Evolutionary conservation across 208 protist species (phyloP), one percentile per base, ranked within the genome.

Genomic region (Balamuthia mandrillaris): DNA sequence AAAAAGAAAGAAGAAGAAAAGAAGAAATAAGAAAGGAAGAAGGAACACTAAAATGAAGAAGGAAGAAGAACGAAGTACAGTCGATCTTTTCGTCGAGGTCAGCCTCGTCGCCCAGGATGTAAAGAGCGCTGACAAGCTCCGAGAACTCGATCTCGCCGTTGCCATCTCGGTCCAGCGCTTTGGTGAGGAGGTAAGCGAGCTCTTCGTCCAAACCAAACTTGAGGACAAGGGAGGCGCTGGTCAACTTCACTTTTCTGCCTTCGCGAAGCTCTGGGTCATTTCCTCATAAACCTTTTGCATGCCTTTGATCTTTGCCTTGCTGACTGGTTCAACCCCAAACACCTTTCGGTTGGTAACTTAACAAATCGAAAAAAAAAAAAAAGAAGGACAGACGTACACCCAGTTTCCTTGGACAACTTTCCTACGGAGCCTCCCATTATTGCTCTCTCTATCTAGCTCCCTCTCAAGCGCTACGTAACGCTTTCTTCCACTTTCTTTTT

Each of bases 101-200:
- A 33, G 41, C 52, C 24, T 77, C 42, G 66, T 77, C 66, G 31
- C 41, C 45, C 2, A 77, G 27, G 4, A 77, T 7, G 37, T 77
- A 54, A 29, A 77, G 45, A 5, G 66, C 52, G 18, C 41, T 77
- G 6, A 77, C 66, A 14, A 77, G 45, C 66, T 77, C 66, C 3
- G 66, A 77, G 45, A 77, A 77, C 3, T 77, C 45, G 37, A 77
- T 77, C 41, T 77, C 66, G 2, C 66, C 66, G 27, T 77, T 44
- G n/a, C 66, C 66, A n/a, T 77, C 66, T 35, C 52, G 66, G 24
- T 77, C 66, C 66, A 77, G 27, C 27, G 66, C 66, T 31, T 44
- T 77, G 66, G 21, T 31, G 2, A 54, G 47, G 3, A 77, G 66
- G 41, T 54, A 77, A 35, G 66, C 66, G 3, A n/a, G 33, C 10